Percentiles rank a stretch among this genome's conserved stretches.
Conservation (phyloP, 352 stramenopile genomes). For the Aphanomyces astaci region DNA sequence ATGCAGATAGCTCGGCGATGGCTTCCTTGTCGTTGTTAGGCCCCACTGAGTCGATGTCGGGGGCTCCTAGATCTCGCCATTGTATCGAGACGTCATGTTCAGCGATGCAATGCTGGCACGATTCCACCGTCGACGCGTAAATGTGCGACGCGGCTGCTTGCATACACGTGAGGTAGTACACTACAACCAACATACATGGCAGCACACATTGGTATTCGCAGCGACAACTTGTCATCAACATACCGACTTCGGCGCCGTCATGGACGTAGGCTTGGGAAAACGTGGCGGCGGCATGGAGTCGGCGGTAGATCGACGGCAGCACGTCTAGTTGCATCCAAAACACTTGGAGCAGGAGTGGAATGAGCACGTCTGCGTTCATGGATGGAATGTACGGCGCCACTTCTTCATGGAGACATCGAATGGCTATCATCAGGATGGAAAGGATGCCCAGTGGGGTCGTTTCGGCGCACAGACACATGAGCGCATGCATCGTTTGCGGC, state of each 20-base stretch:
- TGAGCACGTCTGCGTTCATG: constrained; percentile 20
- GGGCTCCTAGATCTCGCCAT: background rate
- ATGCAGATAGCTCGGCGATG: constrained; percentile 15
- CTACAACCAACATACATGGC: too few relatives aligned
- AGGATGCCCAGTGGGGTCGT: constrained; percentile 3
- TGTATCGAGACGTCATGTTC: background rate
- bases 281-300: constrained; percentile 4
- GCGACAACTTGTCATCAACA: background rate
- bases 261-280: constrained; percentile 8
- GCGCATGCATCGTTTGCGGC: background rate
- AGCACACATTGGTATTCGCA: background rate
- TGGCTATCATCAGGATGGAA: background rate
- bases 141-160: constrained; percentile 9
- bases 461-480: background rate
- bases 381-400: background rate
- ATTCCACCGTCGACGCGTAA: background rate
- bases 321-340: background rate
- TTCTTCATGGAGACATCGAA: constrained; percentile 7
- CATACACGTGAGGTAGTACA: constrained; percentile 24
- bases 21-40: background rate
- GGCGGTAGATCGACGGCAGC: background rate
- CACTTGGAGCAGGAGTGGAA: constrained; percentile 8
- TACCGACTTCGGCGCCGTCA: constrained; percentile 18
- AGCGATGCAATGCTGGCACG: background rate
- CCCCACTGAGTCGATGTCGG: background rate